Evolutionary conservation across 331 rosid species (phyloP), one percentile per base, ranked within the genome.

Genomic region (Rhamnella rubrinervis): DNA sequence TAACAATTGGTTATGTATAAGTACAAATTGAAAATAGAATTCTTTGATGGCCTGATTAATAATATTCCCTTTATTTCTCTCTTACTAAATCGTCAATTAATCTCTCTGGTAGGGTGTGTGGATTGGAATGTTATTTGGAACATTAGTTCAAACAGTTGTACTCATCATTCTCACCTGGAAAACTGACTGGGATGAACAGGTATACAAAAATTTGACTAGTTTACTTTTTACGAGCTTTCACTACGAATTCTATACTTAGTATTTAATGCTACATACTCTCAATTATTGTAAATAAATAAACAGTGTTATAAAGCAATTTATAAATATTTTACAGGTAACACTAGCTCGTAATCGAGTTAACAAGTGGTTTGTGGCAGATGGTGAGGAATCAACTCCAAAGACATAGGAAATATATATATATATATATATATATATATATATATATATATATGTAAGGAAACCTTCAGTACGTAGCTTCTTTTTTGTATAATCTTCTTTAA

Each of bases 171-270:
- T 87, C 59, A 85, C 89, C 39, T 8, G 64, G 23, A 87, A 73
- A 76, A 87, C 92, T 17, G 84, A 87, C 46, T 84, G 89, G 92
- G 86, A 82, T 39, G 70, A 82, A 8, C 92, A 87, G 83, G 92
- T 84, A 9, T 44, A 44, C 4, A 44, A 3, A 44, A 3, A 44
- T 44, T 44, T 6, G 11, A 0, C 18, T 7, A 23, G 7, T 19
- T 60, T 20, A 3, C 6, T 25, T 28, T 16, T 12, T 1, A 4
- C 6, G 18, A 16, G 35, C 5, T 31, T 31, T 31, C 35, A 31
- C 35, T 31, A 31, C 35, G 3, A 31, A 0, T 31, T 31, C 3
- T 31, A 3, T 31, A 31, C 4, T 31, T 31, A 31, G 5, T 31
- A 31, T 31, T 31, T 14, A 1, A 39, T 5, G 37, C 4, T 25